Conservation (phyloP, 1,284 basidiomycete species). For the Pseudozyma thailandica region DNA sequence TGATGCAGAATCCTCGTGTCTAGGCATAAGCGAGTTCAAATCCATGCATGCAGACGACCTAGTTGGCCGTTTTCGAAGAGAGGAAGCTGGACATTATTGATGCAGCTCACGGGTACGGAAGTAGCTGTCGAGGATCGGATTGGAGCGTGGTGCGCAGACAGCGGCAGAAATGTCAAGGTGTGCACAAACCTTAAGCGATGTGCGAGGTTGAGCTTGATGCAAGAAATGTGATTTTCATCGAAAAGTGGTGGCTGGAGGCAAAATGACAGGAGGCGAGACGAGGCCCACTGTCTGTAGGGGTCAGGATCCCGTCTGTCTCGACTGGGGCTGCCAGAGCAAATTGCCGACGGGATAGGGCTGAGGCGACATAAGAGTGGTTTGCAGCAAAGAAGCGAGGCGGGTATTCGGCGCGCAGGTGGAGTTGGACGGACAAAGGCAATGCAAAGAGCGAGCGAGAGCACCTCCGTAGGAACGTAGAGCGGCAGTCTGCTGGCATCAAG, state of each 20-base stretch:
- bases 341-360: constrained; percentile 15
- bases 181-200: constrained; percentile 13
- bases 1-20: constrained; percentile 24
- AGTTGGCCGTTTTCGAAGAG: background rate
- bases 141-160: constrained; percentile 1
- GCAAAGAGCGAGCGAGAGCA: no score
- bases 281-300: constrained; percentile 14
- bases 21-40: constrained; percentile 20
- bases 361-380: background rate
- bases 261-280: background rate
- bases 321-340: background rate
- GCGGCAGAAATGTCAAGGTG: constrained; percentile 7
- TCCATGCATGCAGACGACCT: background rate
- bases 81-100: constrained; percentile 10
- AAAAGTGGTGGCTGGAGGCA: background rate
- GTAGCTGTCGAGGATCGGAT: constrained; percentile 1
- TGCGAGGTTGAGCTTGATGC: constrained; percentile 2
- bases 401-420: background rate
- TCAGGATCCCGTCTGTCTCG: background rate
- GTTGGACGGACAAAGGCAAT: no score
- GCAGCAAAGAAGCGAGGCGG: background rate
- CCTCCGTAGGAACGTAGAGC: constrained; percentile 14
- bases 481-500: background rate
- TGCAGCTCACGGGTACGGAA: constrained; percentile 32
- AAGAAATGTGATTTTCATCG: constrained; percentile 1